These are phyloP conservation scores for Cryphonectria nitschkei DNA, from an alignment of 2,329 filamentous ascomycete species.

Conservation along the genomic window DNA sequence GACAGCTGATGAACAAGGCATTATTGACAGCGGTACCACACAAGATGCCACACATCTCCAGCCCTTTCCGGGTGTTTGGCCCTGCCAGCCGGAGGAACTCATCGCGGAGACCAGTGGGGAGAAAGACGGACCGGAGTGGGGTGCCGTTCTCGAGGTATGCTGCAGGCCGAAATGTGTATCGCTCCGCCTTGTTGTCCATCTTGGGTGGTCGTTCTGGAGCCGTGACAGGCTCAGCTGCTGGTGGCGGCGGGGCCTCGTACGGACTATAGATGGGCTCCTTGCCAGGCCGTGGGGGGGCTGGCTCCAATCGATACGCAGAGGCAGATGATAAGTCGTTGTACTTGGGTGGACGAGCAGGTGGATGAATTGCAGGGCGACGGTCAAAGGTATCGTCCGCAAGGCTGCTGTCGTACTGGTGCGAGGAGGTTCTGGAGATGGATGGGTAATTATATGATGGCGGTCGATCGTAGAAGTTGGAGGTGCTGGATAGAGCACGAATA, in stretches of 20 bases:
- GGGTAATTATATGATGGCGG: slow-evolving; percentile 57
- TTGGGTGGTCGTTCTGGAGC: slow-evolving; percentile 39
- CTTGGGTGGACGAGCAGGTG: slow-evolving; percentile 38
- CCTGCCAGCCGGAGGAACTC: slow-evolving; percentile 75
- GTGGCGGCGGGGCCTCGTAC: slow-evolving; percentile 20
- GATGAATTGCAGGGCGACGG: background rate
- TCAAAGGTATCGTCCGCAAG: slow-evolving; percentile 10
- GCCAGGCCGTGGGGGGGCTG: slow-evolving; percentile 41
- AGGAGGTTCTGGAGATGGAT: slow-evolving; percentile 55
- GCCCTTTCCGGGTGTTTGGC: slow-evolving; percentile 76
- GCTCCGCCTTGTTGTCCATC: slow-evolving; percentile 40
- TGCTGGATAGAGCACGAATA: slow-evolving; percentile 3
- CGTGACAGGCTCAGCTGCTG: background rate
- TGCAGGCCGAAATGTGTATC: slow-evolving; percentile 79
- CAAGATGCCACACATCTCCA: slow-evolving; percentile 95
- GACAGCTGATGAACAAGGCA: slow-evolving; percentile 84
- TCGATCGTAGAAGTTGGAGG: slow-evolving; percentile 19
- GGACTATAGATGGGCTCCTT: slow-evolving; percentile 38
- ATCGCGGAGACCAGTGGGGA: slow-evolving; percentile 74
- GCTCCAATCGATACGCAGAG: slow-evolving; percentile 32
- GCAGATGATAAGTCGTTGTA: slow-evolving; percentile 30
- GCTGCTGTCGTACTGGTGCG: slow-evolving; percentile 47
- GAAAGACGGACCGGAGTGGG: slow-evolving; percentile 83
- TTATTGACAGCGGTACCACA: slow-evolving; percentile 91
- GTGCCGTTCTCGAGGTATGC: slow-evolving; percentile 89